These are phyloP conservation scores for Amphicarpaea edgeworthii DNA, from an alignment of 306 rosid species.

Conservation along the genomic window DNA sequence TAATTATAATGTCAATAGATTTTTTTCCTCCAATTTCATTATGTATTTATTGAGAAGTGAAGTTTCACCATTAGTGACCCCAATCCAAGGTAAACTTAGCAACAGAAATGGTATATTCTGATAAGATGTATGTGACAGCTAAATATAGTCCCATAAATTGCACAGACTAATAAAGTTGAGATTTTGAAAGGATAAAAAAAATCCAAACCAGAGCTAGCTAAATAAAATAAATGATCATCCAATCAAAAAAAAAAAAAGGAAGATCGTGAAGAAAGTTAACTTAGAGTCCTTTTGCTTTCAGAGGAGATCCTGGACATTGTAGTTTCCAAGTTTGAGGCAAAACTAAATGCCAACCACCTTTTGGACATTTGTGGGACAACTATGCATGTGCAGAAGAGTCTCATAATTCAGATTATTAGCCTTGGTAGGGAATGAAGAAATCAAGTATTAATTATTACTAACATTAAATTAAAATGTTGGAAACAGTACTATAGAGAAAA, in stretches of 20 bases:
- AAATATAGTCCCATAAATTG: slow-evolving; percentile 12
- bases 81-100: slow-evolving; percentile 23
- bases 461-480: slow-evolving; percentile 45
- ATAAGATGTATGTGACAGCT: slow-evolving; percentile 25
- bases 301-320: slow-evolving; percentile 43
- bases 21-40: background rate
- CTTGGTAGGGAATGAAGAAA: slow-evolving; percentile 30
- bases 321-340: slow-evolving; percentile 52
- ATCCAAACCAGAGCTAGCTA: slow-evolving; percentile 39
- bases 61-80: slow-evolving; percentile 14
- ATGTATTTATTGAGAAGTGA: background rate
- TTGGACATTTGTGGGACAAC: slow-evolving; percentile 49
- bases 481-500: slow-evolving; percentile 19
- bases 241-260: background rate
- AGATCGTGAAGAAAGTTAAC: slow-evolving; percentile 36
- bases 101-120: slow-evolving; percentile 26
- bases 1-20: too few species aligned
- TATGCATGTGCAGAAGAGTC: slow-evolving; percentile 49
- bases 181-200: slow-evolving; percentile 42
- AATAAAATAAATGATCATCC: background rate
- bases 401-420: slow-evolving; percentile 42
- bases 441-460: slow-evolving; percentile 47
- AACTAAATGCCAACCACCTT: slow-evolving; percentile 55
- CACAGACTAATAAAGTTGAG: slow-evolving; percentile 39
- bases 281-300: slow-evolving; percentile 48